Evolutionary conservation across 2,329 filamentous ascomycete species (phyloP), one percentile per base, ranked within the genome.

Genomic region (Xylogone sp.): DNA sequence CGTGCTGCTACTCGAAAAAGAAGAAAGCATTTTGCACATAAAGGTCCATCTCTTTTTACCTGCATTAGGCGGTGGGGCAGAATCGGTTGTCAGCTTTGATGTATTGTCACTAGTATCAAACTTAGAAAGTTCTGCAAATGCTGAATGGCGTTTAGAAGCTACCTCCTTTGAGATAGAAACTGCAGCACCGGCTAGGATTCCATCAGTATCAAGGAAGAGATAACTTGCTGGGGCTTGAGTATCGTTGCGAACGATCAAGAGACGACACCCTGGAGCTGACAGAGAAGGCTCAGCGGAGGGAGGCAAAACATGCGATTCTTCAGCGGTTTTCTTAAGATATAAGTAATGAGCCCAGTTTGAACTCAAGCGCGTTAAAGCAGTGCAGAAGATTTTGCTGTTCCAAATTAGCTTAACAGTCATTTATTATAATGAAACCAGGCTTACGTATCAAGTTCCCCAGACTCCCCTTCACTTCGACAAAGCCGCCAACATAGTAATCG

Each of bases 201-300:
- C 80, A 56, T 87, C 83, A 57, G 86, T 86, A 0, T 82, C 81
- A 44, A 85, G 72, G 59, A 85, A 84, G 16, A 82, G 52, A 45
- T 52, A 62, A 12, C 63, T 42, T 22, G 62, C 49, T 31, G 65
- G 58, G 6, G 58, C 50, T 52, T 65, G 64, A 43, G 60, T 81
- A 66, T 89, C 86, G 59, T 84, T 87, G 56, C 84, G 79, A 55
- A 89, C 82, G 58, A 90, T 88, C 29, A 88, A 74, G 31, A 90
- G 78, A 55, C 83, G 75, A 51, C 86, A 78, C 21, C 83, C 82
- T 22, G 86, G 86, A 19, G 86, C 86, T 45, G 86, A 86, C 59
- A 80, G 81, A 66, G 84, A 87, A 42, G 86, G 83, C 44, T 76
- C 77, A 18, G 82, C 84, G 7, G 83, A 85, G 18, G 84, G 78